Evolutionary conservation across 148 eudicot species (phyloP).

Genomic region (Fagopyrum esculentum): DNA sequence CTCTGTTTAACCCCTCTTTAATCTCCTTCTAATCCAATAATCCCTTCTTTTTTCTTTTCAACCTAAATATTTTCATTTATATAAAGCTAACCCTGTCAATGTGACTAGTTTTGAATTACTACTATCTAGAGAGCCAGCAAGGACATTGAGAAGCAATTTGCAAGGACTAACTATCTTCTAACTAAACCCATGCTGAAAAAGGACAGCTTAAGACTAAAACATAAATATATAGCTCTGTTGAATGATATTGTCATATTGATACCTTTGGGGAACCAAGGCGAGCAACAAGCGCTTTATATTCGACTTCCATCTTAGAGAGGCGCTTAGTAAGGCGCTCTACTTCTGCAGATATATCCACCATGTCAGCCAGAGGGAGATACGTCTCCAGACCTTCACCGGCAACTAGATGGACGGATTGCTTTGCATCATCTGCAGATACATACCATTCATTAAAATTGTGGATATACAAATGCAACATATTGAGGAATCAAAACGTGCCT

Average conservation of each 20-base stretch:
- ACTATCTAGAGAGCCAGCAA: neutral
- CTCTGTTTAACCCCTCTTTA: too few species aligned
- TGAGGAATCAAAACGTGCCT: slow-evolving; percentile 28
- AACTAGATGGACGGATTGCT: slow-evolving; percentile 90
- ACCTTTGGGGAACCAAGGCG: slow-evolving; percentile 81
- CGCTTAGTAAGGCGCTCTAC: slow-evolving; percentile 80
- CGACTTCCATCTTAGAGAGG: slow-evolving; percentile 76
- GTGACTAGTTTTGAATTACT: neutral
- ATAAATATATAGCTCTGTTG: neutral
- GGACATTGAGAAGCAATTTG: neutral
- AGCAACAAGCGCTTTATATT: slow-evolving; percentile 63
- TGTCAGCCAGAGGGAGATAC: slow-evolving; percentile 93
- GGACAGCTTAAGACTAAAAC: slow-evolving; percentile 8
- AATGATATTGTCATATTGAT: slow-evolving; percentile 12
- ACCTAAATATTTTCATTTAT: neutral
- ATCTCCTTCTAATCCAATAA: neutral
- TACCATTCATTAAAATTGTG: neutral
- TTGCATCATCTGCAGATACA: slow-evolving; percentile 55
- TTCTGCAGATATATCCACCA: slow-evolving; percentile 96
- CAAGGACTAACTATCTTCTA: neutral
- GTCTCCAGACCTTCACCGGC: slow-evolving; percentile 96
- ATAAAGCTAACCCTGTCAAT: neutral
- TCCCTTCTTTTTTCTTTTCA: neutral
- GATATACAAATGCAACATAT: neutral
- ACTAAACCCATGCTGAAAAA: neutral